Percentiles rank a stretch among this genome's conserved stretches.
phyloP scores from a whole-genome alignment of 2,329 filamentous ascomycete species.

The Tolypocladium amazonense region DNA sequence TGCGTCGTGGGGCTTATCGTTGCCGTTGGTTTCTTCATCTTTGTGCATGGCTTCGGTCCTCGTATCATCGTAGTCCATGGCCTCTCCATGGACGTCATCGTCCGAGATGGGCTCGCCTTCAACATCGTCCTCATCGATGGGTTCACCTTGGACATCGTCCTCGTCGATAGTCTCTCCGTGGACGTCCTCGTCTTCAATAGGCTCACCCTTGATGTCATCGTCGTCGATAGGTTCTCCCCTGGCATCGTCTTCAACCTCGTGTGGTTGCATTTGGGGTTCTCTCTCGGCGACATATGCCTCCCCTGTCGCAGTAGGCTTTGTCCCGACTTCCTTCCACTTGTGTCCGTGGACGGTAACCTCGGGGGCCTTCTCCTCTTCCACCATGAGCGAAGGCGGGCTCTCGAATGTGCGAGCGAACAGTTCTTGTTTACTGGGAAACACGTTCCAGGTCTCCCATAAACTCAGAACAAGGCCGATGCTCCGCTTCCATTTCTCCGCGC shows the following conservation, averaged over 20 bases:
- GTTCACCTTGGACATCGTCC: conserved; percentile 27
- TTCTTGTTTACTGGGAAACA: conserved; percentile 67
- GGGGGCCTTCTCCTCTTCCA: conserved; percentile 15
- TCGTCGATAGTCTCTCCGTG: conserved; percentile 31
- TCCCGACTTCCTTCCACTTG: conserved; percentile 43
- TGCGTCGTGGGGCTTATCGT: conserved; percentile 11
- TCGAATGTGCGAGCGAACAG: conserved; percentile 61
- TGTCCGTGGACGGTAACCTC: conserved; percentile 20
- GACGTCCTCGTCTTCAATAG: conserved; percentile 36
- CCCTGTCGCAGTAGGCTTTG: conserved; percentile 6
- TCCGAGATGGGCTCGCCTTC: conserved; percentile 28
- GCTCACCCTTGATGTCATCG: conserved; percentile 30
- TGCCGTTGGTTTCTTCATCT: conserved; percentile 28
- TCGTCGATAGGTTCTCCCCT: conserved; percentile 34
- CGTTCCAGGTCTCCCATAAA: conserved; percentile 62
- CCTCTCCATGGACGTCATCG: conserved; percentile 28
- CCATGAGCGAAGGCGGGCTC: conserved; percentile 44
- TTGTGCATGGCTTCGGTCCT: conserved; percentile 29
- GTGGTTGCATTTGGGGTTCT: conserved; percentile 24
- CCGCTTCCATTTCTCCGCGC: conserved; percentile 76
- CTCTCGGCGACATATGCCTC: conserved; percentile 21
- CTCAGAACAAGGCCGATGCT: conserved; percentile 59
- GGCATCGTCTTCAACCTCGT: conserved; percentile 30
- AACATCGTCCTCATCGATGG: conserved; percentile 33
- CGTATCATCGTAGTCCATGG: conserved; percentile 30